These are phyloP conservation scores for Agapanthus africanus DNA, from an alignment of 106 monocot species.

Conservation along the genomic window DNA sequence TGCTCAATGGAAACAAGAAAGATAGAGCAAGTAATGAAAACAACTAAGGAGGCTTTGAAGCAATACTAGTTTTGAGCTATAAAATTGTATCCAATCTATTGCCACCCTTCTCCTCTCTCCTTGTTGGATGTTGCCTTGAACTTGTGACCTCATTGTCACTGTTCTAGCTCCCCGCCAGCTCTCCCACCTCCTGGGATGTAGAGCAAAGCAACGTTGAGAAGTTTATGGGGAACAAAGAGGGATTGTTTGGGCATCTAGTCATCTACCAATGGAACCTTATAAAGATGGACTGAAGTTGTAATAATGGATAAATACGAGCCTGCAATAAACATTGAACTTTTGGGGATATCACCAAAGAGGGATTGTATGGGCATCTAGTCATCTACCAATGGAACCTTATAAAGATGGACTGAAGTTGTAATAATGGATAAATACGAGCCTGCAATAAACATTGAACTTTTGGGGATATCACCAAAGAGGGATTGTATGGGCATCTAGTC, in stretches of 20 bases:
- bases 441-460: too few species aligned
- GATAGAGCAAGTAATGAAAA: background rate
- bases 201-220: too few species aligned
- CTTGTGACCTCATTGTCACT: too few species aligned
- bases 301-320: background rate
- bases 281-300: background rate
- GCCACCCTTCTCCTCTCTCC: too few species aligned
- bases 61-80: background rate
- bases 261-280: too few species aligned
- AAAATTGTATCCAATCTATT: too few species aligned
- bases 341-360: too few species aligned
- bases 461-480: too few species aligned
- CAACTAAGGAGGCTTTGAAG: background rate
- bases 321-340: too few species aligned
- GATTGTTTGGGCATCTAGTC: background rate
- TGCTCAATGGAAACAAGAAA: background rate
- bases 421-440: background rate
- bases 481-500: background rate
- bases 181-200: too few species aligned
- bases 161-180: too few species aligned
- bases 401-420: background rate
- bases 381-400: conserved; percentile 1
- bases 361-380: background rate
- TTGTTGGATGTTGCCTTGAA: too few species aligned
- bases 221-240: background rate